Base-by-base conservation (phyloP, 1,139 yeast species). In the Yamadazyma dushanensis region DNA sequence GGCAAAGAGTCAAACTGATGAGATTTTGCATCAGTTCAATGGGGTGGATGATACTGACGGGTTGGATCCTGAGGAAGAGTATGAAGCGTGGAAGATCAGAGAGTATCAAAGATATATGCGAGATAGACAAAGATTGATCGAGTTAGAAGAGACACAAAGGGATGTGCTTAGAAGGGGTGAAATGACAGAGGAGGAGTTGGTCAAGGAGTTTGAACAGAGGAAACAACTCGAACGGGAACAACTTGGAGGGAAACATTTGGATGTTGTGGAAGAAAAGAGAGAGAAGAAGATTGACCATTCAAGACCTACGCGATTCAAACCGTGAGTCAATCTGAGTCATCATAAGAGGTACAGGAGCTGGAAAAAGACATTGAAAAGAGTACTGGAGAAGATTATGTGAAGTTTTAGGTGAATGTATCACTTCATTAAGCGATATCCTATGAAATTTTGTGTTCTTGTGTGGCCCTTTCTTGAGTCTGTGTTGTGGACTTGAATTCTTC, bases 11-110 rank as follows among this genome's bases (percentile, higher is more conserved):
- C 16, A 26, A 13, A 11, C 21, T 2, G 15, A 26, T 16, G 24
- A 31, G 6, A 32, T 38, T 14, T 34, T 24, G 13, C 30, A 31
- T 34, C 37, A 39, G 16, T 47, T 41, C 32, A 60, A 61, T 34
- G 69, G 66, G 0, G 52, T 65, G 1, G 70, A 66, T 41, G 76
- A 70, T 44, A 56, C 63, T 2, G 76, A 70, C 40, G 46, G 41
- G 8, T 11, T 63, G 8, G 62, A 69, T 31, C 70, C 72, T 0
- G 67, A 64, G 40, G 37, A 28, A 16, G 76, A 70, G 45, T 66
- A 53, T 41, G 44, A 42, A 13, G 56, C 45, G n/a, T 70, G 76
- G 76, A 51, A 49, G 39, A 40, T 34, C 26, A 54, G 76, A 15
- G 73, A 69, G 38, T 44, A 38, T 26, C 35, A 25, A 3, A 43